Evolutionary conservation across 805 yeast species (phyloP).

Genomic region (Jamesozyma spencerorum): DNA sequence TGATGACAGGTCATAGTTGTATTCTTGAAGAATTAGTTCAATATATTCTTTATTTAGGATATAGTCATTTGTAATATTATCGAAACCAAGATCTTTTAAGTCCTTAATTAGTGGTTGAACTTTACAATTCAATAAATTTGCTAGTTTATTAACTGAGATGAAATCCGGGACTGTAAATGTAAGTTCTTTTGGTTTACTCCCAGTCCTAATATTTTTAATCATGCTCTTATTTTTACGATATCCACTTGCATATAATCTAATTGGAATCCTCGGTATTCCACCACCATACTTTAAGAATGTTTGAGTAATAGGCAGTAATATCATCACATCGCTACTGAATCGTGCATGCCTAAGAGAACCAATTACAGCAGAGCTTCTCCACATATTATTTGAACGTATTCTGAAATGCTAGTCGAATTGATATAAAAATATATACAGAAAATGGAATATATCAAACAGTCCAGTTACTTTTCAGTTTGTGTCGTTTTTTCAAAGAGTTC

Average conservation of each 20-base stretch:
- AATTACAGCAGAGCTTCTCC: too few relatives aligned
- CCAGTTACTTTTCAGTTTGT: too few relatives aligned
- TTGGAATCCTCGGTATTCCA: not conserved
- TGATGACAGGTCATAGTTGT: slow-evolving; percentile 51
- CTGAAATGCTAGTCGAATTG: too few relatives aligned
- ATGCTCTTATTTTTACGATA: slow-evolving; percentile 6
- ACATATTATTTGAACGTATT: too few relatives aligned
- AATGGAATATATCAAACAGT: too few relatives aligned
- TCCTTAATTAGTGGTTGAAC: slow-evolving; percentile 49
- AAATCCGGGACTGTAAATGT: slow-evolving; percentile 54
- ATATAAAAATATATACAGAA: too few relatives aligned
- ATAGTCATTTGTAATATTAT: slow-evolving; percentile 56
- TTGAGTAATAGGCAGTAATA: too few relatives aligned
- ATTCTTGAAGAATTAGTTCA: slow-evolving; percentile 78
- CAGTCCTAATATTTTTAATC: not conserved
- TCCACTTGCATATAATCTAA: slow-evolving; percentile 13
- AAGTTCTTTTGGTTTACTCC: slow-evolving; percentile 11
- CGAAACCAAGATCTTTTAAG: slow-evolving; percentile 64
- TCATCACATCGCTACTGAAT: too few relatives aligned
- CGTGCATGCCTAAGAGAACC: too few relatives aligned
- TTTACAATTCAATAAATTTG: slow-evolving; percentile 60
- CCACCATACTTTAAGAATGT: too few relatives aligned
- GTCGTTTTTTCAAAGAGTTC: too few relatives aligned
- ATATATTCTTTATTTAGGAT: slow-evolving; percentile 84
- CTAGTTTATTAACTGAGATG: slow-evolving; percentile 68